Evolutionary conservation across 2,329 filamentous ascomycete species (phyloP).

Genomic region (Drechmeria coniospora): DNA sequence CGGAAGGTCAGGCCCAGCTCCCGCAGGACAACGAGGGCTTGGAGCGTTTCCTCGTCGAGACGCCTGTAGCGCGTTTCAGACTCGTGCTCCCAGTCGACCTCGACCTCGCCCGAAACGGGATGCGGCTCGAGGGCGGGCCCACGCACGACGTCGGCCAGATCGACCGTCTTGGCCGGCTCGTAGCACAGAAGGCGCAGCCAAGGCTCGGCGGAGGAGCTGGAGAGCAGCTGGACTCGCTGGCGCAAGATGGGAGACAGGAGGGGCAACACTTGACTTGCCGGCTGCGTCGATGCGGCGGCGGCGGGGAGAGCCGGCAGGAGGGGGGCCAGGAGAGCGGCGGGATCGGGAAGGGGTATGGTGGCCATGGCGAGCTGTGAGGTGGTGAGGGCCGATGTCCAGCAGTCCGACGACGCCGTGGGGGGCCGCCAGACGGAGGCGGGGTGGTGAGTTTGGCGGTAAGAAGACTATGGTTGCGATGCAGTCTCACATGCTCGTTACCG

Average conservation of each 20-base stretch:
- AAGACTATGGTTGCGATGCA: no score
- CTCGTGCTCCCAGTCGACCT: constrained; percentile 54
- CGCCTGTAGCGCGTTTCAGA: constrained; percentile 47
- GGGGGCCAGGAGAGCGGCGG: constrained; percentile 32
- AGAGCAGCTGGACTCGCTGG: constrained; percentile 51
- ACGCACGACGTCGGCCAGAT: constrained; percentile 44
- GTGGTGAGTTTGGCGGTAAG: no score
- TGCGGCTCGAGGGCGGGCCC: constrained; percentile 60
- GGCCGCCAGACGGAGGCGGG: no score
- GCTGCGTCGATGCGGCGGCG: constrained; percentile 40
- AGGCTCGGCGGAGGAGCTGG: constrained; percentile 41
- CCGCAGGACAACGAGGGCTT: constrained; percentile 46
- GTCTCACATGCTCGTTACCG: no score
- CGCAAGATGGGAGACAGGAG: constrained; percentile 50
- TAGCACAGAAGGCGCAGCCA: constrained; percentile 65
- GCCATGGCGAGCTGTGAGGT: constrained; percentile 11
- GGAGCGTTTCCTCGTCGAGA: constrained; percentile 62
- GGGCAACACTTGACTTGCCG: constrained; percentile 40
- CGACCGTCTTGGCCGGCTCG: constrained; percentile 38
- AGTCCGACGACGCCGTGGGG: background rate
- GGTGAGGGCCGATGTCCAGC: background rate
- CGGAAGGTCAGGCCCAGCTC: constrained; percentile 48
- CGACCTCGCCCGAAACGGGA: constrained; percentile 64
- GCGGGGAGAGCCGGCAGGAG: constrained; percentile 45
- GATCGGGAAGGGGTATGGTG: constrained; percentile 26